A percentile compares a stretch with the other conserved stretches of the same genome.
These are phyloP conservation scores for Chaetomidium leptoderma DNA, from an alignment of 495 filamentous ascomycete genomes.

Conservation along the genomic window DNA sequence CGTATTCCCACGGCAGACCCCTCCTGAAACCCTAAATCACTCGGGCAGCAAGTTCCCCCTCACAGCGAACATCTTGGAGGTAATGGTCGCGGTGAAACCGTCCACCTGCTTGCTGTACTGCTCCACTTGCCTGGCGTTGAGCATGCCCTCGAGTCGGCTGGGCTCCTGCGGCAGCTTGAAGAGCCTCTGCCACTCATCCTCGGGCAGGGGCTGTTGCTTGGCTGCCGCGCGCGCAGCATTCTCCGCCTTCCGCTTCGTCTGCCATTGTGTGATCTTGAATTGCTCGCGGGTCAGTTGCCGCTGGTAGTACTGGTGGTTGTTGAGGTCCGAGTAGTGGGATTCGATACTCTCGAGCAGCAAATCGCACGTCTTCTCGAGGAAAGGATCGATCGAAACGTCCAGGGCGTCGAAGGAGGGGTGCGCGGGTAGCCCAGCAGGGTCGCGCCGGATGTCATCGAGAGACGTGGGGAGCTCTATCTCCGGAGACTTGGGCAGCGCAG, in stretches of 20 bases:
- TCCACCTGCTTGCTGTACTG: slow-evolving; percentile 97
- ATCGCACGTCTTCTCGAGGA: slow-evolving; percentile 97
- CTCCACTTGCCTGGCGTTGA: slow-evolving; percentile 93
- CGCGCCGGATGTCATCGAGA: slow-evolving; percentile 64
- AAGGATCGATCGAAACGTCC: slow-evolving; percentile 91
- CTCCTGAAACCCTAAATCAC: slow-evolving; percentile 22
- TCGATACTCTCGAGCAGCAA: slow-evolving; percentile 94
- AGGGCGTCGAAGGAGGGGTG: slow-evolving; percentile 84
- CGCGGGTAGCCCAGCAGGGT: slow-evolving; percentile 56
- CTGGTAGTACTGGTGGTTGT: slow-evolving; percentile 99
- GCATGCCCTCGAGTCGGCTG: slow-evolving; percentile 81
- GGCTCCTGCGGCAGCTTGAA: slow-evolving; percentile 97
- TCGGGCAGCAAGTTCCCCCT: slow-evolving; percentile 63
- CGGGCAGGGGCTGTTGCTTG: slow-evolving; percentile 83
- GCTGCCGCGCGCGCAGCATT: slow-evolving; percentile 77
- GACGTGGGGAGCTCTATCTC: slow-evolving; percentile 69
- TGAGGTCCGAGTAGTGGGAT: slow-evolving; percentile 94
- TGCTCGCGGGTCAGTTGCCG: slow-evolving; percentile 93
- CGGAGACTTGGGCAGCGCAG: slow-evolving; percentile 49
- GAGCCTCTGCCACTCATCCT: slow-evolving; percentile 96
- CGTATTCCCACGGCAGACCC: slow-evolving; percentile 13
- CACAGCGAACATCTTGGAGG: slow-evolving; percentile 96
- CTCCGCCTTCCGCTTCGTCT: slow-evolving; percentile 90
- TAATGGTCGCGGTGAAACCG: slow-evolving; percentile 87
- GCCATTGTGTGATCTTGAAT: slow-evolving; percentile 92